phyloP scores from a whole-genome alignment of 1,284 basidiomycete species.

The Rhizoctonia solani region DNA sequence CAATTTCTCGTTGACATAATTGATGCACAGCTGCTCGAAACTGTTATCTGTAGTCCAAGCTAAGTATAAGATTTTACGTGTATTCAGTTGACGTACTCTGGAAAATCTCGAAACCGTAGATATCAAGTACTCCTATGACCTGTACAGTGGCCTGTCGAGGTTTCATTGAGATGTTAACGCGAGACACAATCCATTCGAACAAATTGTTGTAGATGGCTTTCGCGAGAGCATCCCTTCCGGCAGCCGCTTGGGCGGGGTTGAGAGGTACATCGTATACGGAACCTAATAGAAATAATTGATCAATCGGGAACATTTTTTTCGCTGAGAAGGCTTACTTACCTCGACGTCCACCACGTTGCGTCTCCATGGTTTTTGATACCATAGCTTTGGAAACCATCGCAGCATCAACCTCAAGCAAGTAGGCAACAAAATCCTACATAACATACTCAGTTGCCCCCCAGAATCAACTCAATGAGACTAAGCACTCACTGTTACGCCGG shows the following conservation, averaged over 20 bases:
- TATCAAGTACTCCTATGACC: constrained; percentile 96
- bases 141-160: constrained; percentile 75
- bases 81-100: constrained; percentile 55
- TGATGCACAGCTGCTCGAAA: constrained; percentile 99
- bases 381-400: constrained; percentile 83
- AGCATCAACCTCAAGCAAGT: constrained; percentile 88
- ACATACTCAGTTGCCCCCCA: too few relatives aligned
- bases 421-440: constrained; percentile 80
- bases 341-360: constrained; percentile 85
- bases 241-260: constrained; percentile 87
- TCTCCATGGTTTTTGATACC: constrained; percentile 89
- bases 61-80: neutral
- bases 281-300: constrained; percentile 43
- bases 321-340: constrained; percentile 50
- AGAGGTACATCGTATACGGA: constrained; percentile 97
- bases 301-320: neutral
- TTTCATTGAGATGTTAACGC: constrained; percentile 96
- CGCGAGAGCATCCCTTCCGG: constrained; percentile 89
- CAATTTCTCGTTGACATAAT: constrained; percentile 99
- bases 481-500: constrained; percentile 65
- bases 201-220: constrained; percentile 99
- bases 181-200: constrained; percentile 99
- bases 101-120: constrained; percentile 98
- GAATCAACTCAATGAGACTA: neutral
- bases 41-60: constrained; percentile 78